Evolutionary conservation across 1,139 yeast genomes (phyloP), one percentile per base, ranked within the genome.

Genomic region (Kodamaea arcana): DNA sequence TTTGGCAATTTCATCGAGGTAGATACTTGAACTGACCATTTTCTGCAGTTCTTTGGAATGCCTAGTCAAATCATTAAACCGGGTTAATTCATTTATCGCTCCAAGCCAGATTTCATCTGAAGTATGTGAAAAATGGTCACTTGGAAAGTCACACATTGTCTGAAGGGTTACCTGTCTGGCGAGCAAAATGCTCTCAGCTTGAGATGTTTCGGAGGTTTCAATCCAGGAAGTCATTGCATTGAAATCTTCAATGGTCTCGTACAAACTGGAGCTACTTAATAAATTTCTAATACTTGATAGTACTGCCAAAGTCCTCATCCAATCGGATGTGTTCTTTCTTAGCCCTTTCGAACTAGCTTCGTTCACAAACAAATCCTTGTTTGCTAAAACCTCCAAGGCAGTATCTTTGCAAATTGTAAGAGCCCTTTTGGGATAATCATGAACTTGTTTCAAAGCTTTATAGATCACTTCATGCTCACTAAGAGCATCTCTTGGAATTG

Each of bases 21-120:
- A 51, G 10, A 77, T 60, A 0, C 80, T 60, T 0, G 80, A 62
- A 37, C 71, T 75, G 2, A 78, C 56, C 37, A 75, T 63, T 43
- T 71, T 72, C 43, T 79, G 85, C 6, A 47, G 52, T 26, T 69
- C 65, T 0, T 45, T 39, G 3, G 53, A 46, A 5, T 42, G 31
- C 17, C 78, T 61, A 3, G 76, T 62, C 15, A 67, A 40, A 20
- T 56, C 47, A 14, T 68, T 72, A 41, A 70, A 72, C 17, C 68
- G 47, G 4, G 62, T 52, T 8, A 75, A 45, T 36, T 76, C 81
- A 40, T 55, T 52, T 2, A 65, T 45, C 0, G 65, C 55, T 2
- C 67, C 52, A 3, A 60, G 29, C 48, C 60, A 53, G 6, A 50
- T 42, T 17, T 42, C 36, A 24, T 24, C 11, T 6, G 27, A 24